Conservation (phyloP, 768 basidiomycete species). For the Tulasnella sp. region DNA sequence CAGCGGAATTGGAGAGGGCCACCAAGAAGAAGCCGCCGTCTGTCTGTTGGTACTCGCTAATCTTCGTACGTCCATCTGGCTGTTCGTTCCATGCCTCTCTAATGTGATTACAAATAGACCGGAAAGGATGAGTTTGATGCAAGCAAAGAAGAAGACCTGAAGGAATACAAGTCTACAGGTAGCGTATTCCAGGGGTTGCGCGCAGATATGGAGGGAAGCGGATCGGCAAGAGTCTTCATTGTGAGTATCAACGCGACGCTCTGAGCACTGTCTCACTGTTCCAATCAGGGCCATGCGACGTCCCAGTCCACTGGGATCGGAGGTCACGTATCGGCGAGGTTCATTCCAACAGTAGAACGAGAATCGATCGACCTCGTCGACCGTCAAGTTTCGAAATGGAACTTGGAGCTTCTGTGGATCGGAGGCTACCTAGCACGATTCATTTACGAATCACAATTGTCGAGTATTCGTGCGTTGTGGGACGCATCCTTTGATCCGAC, state of each 20-base stretch:
- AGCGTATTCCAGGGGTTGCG: conserved; percentile 80
- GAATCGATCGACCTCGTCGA: conserved; percentile 87
- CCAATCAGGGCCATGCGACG: conserved; percentile 69
- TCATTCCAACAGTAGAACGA: conserved; percentile 92
- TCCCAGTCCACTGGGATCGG: conserved; percentile 80
- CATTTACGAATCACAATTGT: conserved; percentile 76
- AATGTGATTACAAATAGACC: conserved; percentile 37
- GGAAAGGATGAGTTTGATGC: conserved; percentile 70
- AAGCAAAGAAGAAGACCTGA: conserved; percentile 53
- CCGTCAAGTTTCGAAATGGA: conserved; percentile 61
- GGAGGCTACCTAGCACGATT: conserved; percentile 72
- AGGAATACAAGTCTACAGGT: conserved; percentile 46
- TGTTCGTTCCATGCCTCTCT: neutral
- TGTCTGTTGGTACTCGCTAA: conserved; percentile 63
- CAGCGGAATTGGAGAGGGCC: conserved; percentile 66
- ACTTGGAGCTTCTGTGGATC: conserved; percentile 72
- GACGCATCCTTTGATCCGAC: conserved; percentile 28
- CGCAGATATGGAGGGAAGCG: conserved; percentile 69
- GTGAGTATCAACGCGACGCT: conserved; percentile 39
- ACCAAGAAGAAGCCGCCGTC: conserved; percentile 90
- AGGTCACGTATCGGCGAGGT: conserved; percentile 61
- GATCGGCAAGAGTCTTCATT: conserved; percentile 72
- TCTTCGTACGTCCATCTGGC: conserved; percentile 47
- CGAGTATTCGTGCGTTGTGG: conserved; percentile 49
- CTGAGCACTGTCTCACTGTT: conserved; percentile 13